Evolutionary conservation across 2,329 filamentous ascomycete species (phyloP), one percentile per base, ranked within the genome.

Genomic region (Microdochium paspali): DNA sequence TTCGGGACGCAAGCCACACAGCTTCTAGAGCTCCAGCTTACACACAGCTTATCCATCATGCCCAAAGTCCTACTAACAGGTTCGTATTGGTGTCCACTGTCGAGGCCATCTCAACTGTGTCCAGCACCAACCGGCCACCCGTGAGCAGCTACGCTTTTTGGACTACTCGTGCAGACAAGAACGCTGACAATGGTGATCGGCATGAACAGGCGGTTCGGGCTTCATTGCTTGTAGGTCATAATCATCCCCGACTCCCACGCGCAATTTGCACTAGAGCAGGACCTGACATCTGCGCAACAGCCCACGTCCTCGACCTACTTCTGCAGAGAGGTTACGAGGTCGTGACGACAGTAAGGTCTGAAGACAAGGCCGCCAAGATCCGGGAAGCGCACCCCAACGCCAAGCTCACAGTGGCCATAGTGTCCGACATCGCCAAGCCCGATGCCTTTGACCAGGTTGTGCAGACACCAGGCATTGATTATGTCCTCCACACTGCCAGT

Each of bases 351-450:
- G 76, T 80, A 46, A 72, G 77, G 43, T 71, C 68, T 43, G 68
- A 78, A 51, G 66, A 70, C 44, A 80, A 80, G 58, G 76, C 76
- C 18, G 54, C 67, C 42, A 69, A 68, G 54, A 74, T 81, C 51
- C 70, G 70, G 44, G 64, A 67, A 46, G 71, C 74, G 10, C 69
- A 78, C 58, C 66, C 72, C 2, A 60, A 63, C 20, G 66, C 70
- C 13, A 66, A 68, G 26, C 72, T 82, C 18, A 57, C 65, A 26
- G 66, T 76, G 12, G 68, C 62, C 47, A 81, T 93, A 55, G 87
- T 94, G 23, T 79, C 84, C 18, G 88, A 95, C 60, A 86, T 95
- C 54, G 85, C 87, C 3, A 65, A 81, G 58, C 74, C 80, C 40
- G 74, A 76, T 47, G 88, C 89, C 49, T 95, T 95, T 61, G 81